Conservation (phyloP, 257 asterid species). For the Solanum rostratum region DNA sequence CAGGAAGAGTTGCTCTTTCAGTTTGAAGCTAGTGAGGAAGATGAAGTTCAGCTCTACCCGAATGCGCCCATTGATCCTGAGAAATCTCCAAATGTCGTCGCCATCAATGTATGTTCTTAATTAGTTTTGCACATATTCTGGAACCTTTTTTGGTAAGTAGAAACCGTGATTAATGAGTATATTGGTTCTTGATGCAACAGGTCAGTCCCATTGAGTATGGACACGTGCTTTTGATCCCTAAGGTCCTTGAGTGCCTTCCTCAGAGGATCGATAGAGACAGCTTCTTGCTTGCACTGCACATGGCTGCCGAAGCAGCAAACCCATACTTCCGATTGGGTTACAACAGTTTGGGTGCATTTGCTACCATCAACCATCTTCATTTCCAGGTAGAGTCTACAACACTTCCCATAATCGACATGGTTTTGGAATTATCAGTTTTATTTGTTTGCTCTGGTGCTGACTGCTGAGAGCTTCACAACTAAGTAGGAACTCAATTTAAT, state of each 20-base stretch:
- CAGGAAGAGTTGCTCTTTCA: constrained; percentile 94
- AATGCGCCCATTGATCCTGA: constrained; percentile 47
- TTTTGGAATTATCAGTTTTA: background rate
- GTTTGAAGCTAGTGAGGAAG: constrained; percentile 52
- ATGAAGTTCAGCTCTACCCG: constrained; percentile 51
- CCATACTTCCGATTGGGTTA: constrained; percentile 93
- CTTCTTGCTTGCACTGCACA: constrained; percentile 74
- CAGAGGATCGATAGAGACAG: constrained; percentile 73
- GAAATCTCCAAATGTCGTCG: constrained; percentile 66
- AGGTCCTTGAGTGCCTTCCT: constrained; percentile 69
- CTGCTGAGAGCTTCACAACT: background rate
- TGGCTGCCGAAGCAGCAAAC: constrained; percentile 80
- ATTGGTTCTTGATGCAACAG: constrained; percentile 31
- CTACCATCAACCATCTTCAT: constrained; percentile 95
- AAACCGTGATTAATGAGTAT: background rate
- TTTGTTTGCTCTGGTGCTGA: background rate
- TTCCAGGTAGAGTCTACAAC: constrained; percentile 35
- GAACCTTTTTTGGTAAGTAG: background rate
- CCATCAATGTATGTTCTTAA: constrained; percentile 55
- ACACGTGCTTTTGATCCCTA: constrained; percentile 85
- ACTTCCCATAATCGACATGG: background rate
- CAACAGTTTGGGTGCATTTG: constrained; percentile 98
- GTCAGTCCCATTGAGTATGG: constrained; percentile 98
- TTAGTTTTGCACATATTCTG: background rate
- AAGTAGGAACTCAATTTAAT: background rate